Base-by-base conservation (phyloP, 2,329 filamentous ascomycete genomes). In the Xylaria sp. region DNA sequence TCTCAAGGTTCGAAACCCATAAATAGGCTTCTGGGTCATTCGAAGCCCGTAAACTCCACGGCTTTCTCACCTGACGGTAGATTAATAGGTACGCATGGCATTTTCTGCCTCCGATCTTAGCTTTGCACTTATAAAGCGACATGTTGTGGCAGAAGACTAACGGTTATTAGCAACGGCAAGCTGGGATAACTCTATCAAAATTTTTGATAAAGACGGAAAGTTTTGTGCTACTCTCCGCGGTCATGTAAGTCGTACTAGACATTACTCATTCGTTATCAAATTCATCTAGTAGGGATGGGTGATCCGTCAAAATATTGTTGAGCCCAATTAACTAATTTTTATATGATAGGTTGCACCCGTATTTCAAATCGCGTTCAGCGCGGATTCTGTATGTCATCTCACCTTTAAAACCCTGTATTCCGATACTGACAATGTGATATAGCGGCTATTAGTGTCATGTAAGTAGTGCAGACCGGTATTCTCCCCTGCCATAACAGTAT, bases 1-100 rank as follows among this genome's bases (percentile, higher is more conserved):
- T 86, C 85, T 51, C 81, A 86, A 68, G 90, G 91, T 3, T 92
- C 86, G 8, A 98, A 98, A 79, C 94, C 95, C 0, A 84, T 98
- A 3, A 92, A 93, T n/a, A 87, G 94, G 40, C 87, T 98, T 82
- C 82, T 93, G n/a, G 96, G 96, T 1, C 96, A 99, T 77, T 93
- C 98, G 79, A 98, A 98, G 82, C 93, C 95, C 78, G 94, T 98
- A 74, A 98, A 98, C 79, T 93, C 98, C 78, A 94, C 98, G 57
- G 92, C 91, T 0, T 98, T 98, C 81, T 97, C 93, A 0, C 94
- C 95, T 0, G 94, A 98, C 77, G 95, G 94, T 40, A 86, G 88
- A 9, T 87, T 95, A 67, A 94, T 99, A 75, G 96, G 64, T 66
- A 58, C 25, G 51, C 60, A n/a, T 18, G 16, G 3, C 13, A 37